These are phyloP conservation scores for Podospora tetraspora DNA, from an alignment of 495 filamentous ascomycete species.

Conservation along the genomic window DNA sequence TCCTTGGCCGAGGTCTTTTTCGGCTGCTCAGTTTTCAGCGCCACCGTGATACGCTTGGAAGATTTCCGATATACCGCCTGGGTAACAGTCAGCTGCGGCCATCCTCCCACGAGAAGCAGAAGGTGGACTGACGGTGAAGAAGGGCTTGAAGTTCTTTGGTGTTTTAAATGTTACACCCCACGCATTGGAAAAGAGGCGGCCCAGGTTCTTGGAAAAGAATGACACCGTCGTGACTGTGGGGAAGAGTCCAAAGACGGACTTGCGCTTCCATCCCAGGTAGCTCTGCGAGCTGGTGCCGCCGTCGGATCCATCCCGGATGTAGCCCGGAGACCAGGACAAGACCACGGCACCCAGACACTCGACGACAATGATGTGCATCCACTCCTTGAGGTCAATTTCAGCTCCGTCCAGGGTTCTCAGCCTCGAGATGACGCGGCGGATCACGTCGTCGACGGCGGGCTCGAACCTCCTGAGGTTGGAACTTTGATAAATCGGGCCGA, in stretches of 20 bases:
- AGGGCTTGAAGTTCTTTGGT: constrained; percentile 30
- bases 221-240: constrained; percentile 19
- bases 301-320: constrained; percentile 30
- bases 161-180: constrained; percentile 31
- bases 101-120: background rate
- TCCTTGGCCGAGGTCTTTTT: background rate
- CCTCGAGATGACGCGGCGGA: constrained; percentile 21
- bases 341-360: constrained; percentile 39
- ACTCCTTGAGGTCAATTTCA: constrained; percentile 36
- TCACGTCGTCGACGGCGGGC: constrained; percentile 29
- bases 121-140: constrained; percentile 28
- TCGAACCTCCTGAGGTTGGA: constrained; percentile 36
- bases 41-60: constrained; percentile 21
- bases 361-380: constrained; percentile 41
- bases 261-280: constrained; percentile 34
- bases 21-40: constrained; percentile 8
- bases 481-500: constrained; percentile 33
- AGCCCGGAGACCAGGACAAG: constrained; percentile 37
- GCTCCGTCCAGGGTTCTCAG: constrained; percentile 23
- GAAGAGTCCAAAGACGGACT: constrained; percentile 36
- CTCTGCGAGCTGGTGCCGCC: constrained; percentile 33
- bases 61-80: constrained; percentile 29
- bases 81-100: background rate
- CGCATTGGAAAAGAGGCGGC: constrained; percentile 20
- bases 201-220: constrained; percentile 14